A percentile compares a stretch with the other conserved stretches of the same genome.
phyloP scores from a whole-genome alignment of 1,284 basidiomycete species.

The Grifola frondosa region DNA sequence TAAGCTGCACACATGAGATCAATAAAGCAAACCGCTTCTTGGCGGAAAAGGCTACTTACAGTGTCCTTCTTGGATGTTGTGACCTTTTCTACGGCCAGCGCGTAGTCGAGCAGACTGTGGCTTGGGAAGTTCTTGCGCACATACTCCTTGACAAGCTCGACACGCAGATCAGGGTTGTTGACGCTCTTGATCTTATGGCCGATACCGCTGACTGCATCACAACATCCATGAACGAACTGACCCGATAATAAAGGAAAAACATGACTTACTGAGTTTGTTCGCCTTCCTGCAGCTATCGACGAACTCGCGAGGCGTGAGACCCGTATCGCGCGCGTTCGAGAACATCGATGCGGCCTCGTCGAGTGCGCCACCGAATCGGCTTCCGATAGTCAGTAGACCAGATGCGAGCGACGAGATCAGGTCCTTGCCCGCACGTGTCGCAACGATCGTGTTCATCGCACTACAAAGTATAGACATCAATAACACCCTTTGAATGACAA shows the following conservation, averaged over 20 bases:
- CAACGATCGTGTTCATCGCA: conserved; percentile 99
- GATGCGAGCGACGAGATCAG: conserved; percentile 95
- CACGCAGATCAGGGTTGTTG: conserved; percentile 95
- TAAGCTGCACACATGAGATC: conserved; percentile 48
- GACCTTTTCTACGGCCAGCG: conserved; percentile 97
- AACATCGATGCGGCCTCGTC: conserved; percentile 98
- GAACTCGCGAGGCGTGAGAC: conserved; percentile 94
- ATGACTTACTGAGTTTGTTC: conserved; percentile 86
- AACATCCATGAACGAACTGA: conserved; percentile 5
- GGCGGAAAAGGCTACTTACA: conserved; percentile 46
- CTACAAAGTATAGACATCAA: conserved; percentile 41
- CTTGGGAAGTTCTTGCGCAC: conserved; percentile 95
- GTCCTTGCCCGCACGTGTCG: conserved; percentile 98
- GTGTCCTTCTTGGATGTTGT: conserved; percentile 98
- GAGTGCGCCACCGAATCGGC: conserved; percentile 98
- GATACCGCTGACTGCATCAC: conserved; percentile 82
- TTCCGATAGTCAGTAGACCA: conserved; percentile 96
- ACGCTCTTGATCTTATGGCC: conserved; percentile 99
- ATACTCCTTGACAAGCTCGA: conserved; percentile 98
- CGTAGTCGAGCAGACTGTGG: conserved; percentile 92
- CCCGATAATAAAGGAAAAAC: background rate
- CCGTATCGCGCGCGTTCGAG: conserved; percentile 86
- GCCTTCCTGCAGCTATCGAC: conserved; percentile 95
- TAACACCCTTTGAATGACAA: background rate
- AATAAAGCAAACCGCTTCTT: no score